Percentiles rank a stretch among this genome's conserved stretches.
Conservation (phyloP, 2,329 filamentous ascomycete species). For the Hypocreales sp. region DNA sequence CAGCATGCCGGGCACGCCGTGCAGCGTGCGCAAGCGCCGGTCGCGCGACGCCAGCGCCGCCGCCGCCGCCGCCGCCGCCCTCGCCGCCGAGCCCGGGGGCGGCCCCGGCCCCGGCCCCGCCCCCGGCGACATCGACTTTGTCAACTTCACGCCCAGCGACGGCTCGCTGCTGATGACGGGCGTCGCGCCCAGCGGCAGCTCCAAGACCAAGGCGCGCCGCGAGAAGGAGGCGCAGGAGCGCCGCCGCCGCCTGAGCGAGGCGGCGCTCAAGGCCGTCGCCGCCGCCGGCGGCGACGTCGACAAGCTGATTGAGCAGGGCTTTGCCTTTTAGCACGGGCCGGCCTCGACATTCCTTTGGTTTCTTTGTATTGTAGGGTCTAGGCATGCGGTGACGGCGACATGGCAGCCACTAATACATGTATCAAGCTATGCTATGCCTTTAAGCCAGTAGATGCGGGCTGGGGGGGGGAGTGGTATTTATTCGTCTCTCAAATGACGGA, state of each 20-base stretch:
- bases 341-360: conserved; percentile 1
- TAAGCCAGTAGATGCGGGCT: too few species aligned
- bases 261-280: conserved; percentile 51
- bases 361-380: too few species aligned
- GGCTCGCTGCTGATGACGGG: conserved; percentile 67
- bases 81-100: conserved; percentile 6
- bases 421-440: too few species aligned
- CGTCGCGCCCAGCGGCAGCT: conserved; percentile 80
- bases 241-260: conserved; percentile 50
- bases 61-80: conserved; percentile 9
- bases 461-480: background rate
- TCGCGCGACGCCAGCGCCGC: conserved; percentile 17
- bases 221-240: conserved; percentile 79
- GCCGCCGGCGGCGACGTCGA: conserved; percentile 55
- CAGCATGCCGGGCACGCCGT: conserved; percentile 22
- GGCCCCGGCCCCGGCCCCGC: conserved; percentile 9
- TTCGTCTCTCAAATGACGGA: background rate
- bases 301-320: conserved; percentile 33
- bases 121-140: conserved; percentile 41
- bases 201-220: conserved; percentile 84
- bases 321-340: conserved; percentile 18
- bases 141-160: conserved; percentile 81
- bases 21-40: conserved; percentile 22
- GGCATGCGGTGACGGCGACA: too few species aligned
- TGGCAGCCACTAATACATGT: too few species aligned